Evolutionary conservation across 2,329 filamentous ascomycete genomes (phyloP).

Genomic region (Xylariaceae sp.): DNA sequence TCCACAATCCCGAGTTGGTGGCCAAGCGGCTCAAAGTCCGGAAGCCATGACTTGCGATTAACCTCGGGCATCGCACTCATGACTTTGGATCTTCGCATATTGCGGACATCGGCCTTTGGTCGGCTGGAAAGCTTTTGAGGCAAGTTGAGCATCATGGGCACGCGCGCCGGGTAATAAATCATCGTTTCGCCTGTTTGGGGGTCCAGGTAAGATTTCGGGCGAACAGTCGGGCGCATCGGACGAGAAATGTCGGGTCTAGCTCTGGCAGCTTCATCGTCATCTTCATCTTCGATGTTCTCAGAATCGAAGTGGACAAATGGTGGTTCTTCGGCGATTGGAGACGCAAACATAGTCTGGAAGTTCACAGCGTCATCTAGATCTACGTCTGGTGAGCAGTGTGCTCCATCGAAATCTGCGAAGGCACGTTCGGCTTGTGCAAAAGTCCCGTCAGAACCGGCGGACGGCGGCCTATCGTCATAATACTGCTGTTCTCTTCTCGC

Average conservation of each 20-base stretch:
- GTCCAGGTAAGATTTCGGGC: slow-evolving; percentile 57
- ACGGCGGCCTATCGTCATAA: slow-evolving; percentile 38
- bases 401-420: slow-evolving; percentile 79
- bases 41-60: slow-evolving; percentile 33
- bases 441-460: slow-evolving; percentile 56
- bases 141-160: slow-evolving; percentile 88
- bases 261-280: slow-evolving; percentile 18
- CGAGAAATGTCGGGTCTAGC: slow-evolving; percentile 30
- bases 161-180: slow-evolving; percentile 93
- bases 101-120: slow-evolving; percentile 59
- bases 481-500: slow-evolving; percentile 18
- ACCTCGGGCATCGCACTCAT: slow-evolving; percentile 57
- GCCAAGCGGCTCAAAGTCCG: slow-evolving; percentile 27
- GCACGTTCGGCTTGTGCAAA: slow-evolving; percentile 62
- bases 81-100: slow-evolving; percentile 70
- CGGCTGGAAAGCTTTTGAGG: slow-evolving; percentile 81
- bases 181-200: slow-evolving; percentile 70
- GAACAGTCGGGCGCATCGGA: slow-evolving; percentile 28
- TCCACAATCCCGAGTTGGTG: slow-evolving; percentile 29
- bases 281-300: slow-evolving; percentile 12
- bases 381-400: slow-evolving; percentile 62
- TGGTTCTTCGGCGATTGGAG: slow-evolving; percentile 15
- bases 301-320: slow-evolving; percentile 22
- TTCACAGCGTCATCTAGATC: slow-evolving; percentile 28
- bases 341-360: slow-evolving; percentile 24